Evolutionary conservation across 495 filamentous ascomycete species (phyloP), one percentile per base, ranked within the genome.

Genomic region (Talaromyces adpressus): DNA sequence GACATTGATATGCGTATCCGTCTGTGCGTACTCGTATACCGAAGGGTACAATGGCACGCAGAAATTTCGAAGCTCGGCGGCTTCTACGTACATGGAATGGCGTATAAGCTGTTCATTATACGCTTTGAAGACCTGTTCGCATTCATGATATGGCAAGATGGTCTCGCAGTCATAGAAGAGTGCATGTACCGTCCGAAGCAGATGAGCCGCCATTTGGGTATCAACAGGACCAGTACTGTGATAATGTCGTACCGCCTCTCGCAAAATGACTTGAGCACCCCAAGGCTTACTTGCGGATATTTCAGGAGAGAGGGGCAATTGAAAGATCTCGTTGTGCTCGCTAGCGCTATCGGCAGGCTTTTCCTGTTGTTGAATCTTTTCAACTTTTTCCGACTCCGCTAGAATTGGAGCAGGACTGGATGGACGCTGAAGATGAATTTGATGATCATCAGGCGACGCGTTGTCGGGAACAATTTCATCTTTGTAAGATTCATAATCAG

Each of bases 41-140:
- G 83, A 71, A 1, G 83, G 79, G 68, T 89, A 90, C 20, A 79
- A 73, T 68, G 85, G 57, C 68, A 82, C 82, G 64, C 85, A 89
- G 29, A 88, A 76, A 30, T 90, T 85, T 3, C 89, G 87, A 14
- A 92, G 79, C 32, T 88, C 78, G 6, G 87, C 81, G 22, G 90
- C 88, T 68, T 90, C 86, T 41, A 84, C 70, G 68, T 87, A 86
- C 70, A 91, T 81, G 51, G 82, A 81, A 67, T 90, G 83, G 47
- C 73, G 77, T 67, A 85, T 79, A 0, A 92, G 83, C 4, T 85
- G 83, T 32, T 80, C 77, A 68, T 91, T 87, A 68, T 90, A 88
- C 41, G 85, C 79, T 30, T 82, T 77, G 62, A 90, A 79, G 49
- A 91, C 82, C 29, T 81, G 62, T 63, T 80, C 73, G 60, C 72